Conservation (phyloP, 202 grass and related monocot genomes). For the Elaeis oleifera region DNA sequence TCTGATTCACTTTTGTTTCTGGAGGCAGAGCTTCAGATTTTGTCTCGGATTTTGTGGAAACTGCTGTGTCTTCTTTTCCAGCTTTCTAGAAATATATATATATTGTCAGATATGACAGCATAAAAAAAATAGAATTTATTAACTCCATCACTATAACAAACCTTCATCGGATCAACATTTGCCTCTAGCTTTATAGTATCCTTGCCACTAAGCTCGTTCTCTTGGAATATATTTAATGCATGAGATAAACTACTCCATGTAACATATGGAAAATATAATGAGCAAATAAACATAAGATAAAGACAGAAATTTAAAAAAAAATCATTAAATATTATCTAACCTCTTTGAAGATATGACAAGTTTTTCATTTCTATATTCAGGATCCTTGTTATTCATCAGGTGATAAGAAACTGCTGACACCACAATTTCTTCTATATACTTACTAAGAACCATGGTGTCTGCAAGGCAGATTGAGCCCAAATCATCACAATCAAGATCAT, state of each 20-base stretch:
- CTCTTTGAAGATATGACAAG: slow-evolving; percentile 78
- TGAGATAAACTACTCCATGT: slow-evolving; percentile 74
- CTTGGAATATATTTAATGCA: slow-evolving; percentile 90
- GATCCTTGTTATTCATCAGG: slow-evolving; percentile 84
- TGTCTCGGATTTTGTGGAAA: slow-evolving; percentile 51
- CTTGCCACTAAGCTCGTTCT: slow-evolving; percentile 50
- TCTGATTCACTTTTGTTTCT: slow-evolving; percentile 47
- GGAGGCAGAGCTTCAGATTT: slow-evolving; percentile 44
- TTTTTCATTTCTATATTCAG: slow-evolving; percentile 76
- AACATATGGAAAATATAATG: slow-evolving; percentile 47
- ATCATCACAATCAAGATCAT: slow-evolving; percentile 94
- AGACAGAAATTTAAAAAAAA: slow-evolving; percentile 12
- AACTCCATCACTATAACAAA: slow-evolving; percentile 21
- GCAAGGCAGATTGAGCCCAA: slow-evolving; percentile 65
- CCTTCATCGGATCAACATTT: slow-evolving; percentile 42
- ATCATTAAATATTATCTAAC: slow-evolving; percentile 23
- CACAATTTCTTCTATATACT: slow-evolving; percentile 85
- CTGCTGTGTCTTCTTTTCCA: slow-evolving; percentile 31
- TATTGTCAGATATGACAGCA: no score
- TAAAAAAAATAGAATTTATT: no score
- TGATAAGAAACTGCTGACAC: slow-evolving; percentile 88
- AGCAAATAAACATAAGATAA: slow-evolving; percentile 17
- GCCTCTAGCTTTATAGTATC: slow-evolving; percentile 48
- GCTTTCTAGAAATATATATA: slow-evolving; percentile 34
- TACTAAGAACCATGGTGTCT: slow-evolving; percentile 69